These are phyloP conservation scores for Sclerotinia sclerotiorum DNA, from an alignment of 2,329 filamentous ascomycete species.

Conservation along the genomic window DNA sequence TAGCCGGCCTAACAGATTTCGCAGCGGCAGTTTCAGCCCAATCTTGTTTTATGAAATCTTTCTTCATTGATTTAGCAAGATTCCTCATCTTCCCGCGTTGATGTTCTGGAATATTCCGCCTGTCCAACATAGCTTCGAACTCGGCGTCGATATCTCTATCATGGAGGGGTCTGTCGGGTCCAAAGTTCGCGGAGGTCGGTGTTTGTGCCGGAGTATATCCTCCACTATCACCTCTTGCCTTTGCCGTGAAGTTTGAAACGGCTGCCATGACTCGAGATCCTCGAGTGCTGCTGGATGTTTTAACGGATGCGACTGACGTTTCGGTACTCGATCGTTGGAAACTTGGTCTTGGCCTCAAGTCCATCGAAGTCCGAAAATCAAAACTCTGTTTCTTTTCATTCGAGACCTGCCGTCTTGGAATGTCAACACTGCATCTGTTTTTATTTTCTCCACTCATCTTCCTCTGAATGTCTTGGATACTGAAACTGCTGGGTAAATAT, in stretches of 20 bases:
- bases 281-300: conserved; percentile 45
- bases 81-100: conserved; percentile 94
- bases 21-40: conserved; percentile 66
- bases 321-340: conserved; percentile 33
- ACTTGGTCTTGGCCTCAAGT: conserved; percentile 28
- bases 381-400: conserved; percentile 24
- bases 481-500: conserved; percentile 41
- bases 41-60: conserved; percentile 91
- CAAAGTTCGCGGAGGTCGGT: conserved; percentile 34
- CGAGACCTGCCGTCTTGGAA: conserved; percentile 32
- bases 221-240: conserved; percentile 41
- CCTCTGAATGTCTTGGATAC: conserved; percentile 39
- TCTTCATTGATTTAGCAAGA: conserved; percentile 85
- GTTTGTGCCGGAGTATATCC: conserved; percentile 27
- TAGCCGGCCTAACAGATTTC: conserved; percentile 44
- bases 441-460: conserved; percentile 33
- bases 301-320: conserved; percentile 38
- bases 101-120: conserved; percentile 89
- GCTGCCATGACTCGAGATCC: conserved; percentile 61
- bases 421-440: conserved; percentile 36
- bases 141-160: conserved; percentile 57
- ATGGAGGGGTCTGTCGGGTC: conserved; percentile 42
- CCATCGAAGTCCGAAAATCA: conserved; percentile 16
- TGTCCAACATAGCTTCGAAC: conserved; percentile 68
- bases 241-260: conserved; percentile 61